Evolutionary conservation across 495 filamentous ascomycete genomes (phyloP).

Genomic region (Parachaetomium inaequale): DNA sequence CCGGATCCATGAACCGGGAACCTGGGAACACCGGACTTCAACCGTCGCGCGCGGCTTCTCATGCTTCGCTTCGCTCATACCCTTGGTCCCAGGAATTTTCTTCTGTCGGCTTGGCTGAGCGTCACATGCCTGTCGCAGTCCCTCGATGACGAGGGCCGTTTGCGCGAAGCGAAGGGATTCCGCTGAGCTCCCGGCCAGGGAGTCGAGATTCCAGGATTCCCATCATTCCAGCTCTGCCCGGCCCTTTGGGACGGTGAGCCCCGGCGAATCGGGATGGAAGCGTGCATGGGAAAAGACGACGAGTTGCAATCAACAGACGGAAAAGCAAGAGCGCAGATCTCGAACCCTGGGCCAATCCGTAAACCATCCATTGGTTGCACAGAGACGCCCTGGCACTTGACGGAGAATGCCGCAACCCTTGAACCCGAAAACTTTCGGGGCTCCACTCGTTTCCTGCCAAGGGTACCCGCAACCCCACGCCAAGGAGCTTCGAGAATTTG

Average conservation of each 20-base stretch:
- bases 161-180: neutral
- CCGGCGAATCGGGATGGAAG: slow-evolving; percentile 10
- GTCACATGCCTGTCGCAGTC: neutral
- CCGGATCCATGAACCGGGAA: neutral
- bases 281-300: neutral
- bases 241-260: neutral
- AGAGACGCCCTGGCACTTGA: neutral
- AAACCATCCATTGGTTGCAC: slow-evolving; percentile 8
- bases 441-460: neutral
- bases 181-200: too few species aligned
- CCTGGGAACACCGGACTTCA: neutral
- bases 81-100: too few species aligned
- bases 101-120: neutral
- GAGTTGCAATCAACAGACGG: neutral
- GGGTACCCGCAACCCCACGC: slow-evolving; percentile 7
- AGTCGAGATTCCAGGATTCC: neutral
- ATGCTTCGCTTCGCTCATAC: neutral
- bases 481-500: slow-evolving; percentile 7
- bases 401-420: slow-evolving; percentile 6
- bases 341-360: neutral
- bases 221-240: neutral
- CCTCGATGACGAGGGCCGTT: neutral
- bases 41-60: neutral
- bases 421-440: slow-evolving; percentile 14
- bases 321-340: slow-evolving; percentile 4